Conservation (phyloP, 2,329 filamentous ascomycete species). For the Paecilomyces variotii region DNA sequence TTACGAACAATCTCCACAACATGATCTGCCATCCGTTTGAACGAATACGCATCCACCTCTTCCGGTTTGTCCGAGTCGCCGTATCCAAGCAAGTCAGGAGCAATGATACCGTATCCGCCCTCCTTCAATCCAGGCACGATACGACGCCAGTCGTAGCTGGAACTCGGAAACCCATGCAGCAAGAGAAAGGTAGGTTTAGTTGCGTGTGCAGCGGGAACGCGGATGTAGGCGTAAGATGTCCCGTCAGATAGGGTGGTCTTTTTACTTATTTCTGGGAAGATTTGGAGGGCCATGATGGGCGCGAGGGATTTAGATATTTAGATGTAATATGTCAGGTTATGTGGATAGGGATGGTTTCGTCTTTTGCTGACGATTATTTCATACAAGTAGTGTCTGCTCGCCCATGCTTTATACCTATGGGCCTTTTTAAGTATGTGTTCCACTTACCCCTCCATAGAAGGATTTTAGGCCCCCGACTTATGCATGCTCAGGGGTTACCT, state of each 20-base stretch:
- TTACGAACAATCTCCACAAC: slow-evolving; percentile 25
- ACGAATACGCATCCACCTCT: slow-evolving; percentile 17
- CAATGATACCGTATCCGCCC: slow-evolving; percentile 37
- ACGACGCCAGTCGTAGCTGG: slow-evolving; percentile 36
- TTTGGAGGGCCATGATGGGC: slow-evolving; percentile 3
- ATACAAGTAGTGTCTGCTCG: too few species aligned
- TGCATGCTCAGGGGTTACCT: too few species aligned
- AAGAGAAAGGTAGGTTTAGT: slow-evolving; percentile 34
- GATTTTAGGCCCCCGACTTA: too few species aligned
- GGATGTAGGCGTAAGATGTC: slow-evolving; percentile 21
- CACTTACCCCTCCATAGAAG: too few species aligned
- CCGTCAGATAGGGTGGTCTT: slow-evolving; percentile 1
- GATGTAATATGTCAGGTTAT: neutral
- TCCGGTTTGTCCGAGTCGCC: slow-evolving; percentile 26
- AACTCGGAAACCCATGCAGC: slow-evolving; percentile 44
- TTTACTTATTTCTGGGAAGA: slow-evolving; percentile 3
- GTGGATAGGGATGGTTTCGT: neutral
- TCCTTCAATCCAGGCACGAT: slow-evolving; percentile 29
- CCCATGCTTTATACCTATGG: too few species aligned
- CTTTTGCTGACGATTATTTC: too few species aligned
- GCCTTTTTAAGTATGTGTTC: too few species aligned
- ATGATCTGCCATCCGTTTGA: slow-evolving; percentile 25
- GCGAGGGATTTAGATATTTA: neutral
- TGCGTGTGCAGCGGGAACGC: slow-evolving; percentile 10
- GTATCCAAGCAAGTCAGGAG: slow-evolving; percentile 35